Evolutionary conservation across 1,139 yeast genomes (phyloP), one percentile per base, ranked within the genome.

Genomic region (Petasospora rhodanensis): DNA sequence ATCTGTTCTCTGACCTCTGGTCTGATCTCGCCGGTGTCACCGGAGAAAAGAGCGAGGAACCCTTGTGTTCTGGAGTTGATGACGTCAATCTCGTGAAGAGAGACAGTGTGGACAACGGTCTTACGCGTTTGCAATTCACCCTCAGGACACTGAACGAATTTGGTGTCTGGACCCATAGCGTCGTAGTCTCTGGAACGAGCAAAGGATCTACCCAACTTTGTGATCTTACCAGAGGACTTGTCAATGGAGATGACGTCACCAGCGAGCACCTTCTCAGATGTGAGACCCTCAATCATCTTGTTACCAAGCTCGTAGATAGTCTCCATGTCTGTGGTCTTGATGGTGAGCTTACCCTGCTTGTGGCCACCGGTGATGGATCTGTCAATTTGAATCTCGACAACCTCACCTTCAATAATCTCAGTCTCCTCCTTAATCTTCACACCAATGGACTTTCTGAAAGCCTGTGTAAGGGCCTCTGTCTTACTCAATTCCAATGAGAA

Each of bases 121-220:
- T 85, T 86, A 52, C 97, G 77, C 55, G 85, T 84, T 64, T 93
- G 98, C 55, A 93, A 71, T 67, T 93, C 99, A 31, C 99, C 99
- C 60, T 91, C 97, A 21, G 99, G 99, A 58, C 96, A 86, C 61
- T 91, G 96, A 32, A 93, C 95, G 60, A 91, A 93, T 60, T 86
- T 87, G 25, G 96, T 87, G 52, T 93, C 97, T 28, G 96, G 95
- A 6, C 98, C 97, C 96, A 91, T 91, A 25, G 98, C 98, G 62
- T 93, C 99, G 61, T 91, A 93, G 61, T 93, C 98, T 56, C 98
- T 73, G 5, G 97, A 94, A 49, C 98, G 75, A 9, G 97, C 80
- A 60, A 86, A 91, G 1, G 96, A 87, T 58, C 96, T 79, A 40
- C 99, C 99, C 45, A 93, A 70, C 61, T 89, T 91, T 31, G 94